Percentiles rank a stretch among this genome's conserved stretches.
Evolutionary conservation across 1,139 yeast species (phyloP).

Genomic region (Saccharomyces hybrid): DNA sequence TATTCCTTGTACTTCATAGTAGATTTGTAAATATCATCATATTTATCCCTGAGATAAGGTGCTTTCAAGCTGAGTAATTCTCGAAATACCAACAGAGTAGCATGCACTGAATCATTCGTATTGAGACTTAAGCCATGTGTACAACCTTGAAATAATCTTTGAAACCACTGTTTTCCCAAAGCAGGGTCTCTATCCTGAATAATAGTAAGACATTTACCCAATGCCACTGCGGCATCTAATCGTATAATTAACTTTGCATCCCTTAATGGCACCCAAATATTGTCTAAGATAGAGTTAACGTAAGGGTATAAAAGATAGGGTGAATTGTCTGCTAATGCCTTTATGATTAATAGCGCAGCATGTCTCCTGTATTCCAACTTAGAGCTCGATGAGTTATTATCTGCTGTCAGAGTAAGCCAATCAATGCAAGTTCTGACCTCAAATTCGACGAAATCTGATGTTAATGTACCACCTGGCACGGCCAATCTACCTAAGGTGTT

Average conservation of each 20-base stretch:
- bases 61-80: conserved; percentile 66
- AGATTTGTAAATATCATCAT: conserved; percentile 71
- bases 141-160: conserved; percentile 57
- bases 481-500: conserved; percentile 82
- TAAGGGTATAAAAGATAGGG: conserved; percentile 78
- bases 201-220: conserved; percentile 70
- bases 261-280: conserved; percentile 79
- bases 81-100: conserved; percentile 72
- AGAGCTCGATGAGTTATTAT: conserved; percentile 40
- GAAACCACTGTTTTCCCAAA: conserved; percentile 66
- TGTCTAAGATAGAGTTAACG: conserved; percentile 69
- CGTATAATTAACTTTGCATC: conserved; percentile 72
- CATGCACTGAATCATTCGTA: conserved; percentile 70
- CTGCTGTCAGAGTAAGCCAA: conserved; percentile 62
- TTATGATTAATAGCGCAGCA: conserved; percentile 79
- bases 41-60: conserved; percentile 59
- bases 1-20: conserved; percentile 70
- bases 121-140: conserved; percentile 41
- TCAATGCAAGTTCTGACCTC: conserved; percentile 87
- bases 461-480: conserved; percentile 77
- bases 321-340: conserved; percentile 78
- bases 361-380: conserved; percentile 80
- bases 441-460: conserved; percentile 87
- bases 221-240: conserved; percentile 74
- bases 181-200: conserved; percentile 73